phyloP scores from a whole-genome alignment of 2,329 filamentous ascomycete species.

The Hypoxylon sp. region DNA sequence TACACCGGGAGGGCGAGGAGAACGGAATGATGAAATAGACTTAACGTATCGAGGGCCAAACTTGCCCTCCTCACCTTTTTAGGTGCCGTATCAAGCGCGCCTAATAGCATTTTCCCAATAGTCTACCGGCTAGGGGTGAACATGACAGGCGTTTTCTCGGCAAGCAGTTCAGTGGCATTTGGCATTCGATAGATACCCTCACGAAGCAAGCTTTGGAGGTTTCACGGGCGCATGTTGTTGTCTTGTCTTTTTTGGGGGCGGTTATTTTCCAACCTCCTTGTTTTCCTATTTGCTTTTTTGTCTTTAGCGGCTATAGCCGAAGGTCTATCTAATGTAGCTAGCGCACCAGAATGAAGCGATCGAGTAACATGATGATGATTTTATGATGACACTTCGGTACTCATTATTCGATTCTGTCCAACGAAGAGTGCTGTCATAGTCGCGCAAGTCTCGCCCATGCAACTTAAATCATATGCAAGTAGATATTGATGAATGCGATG shows the following conservation, averaged over 20 bases:
- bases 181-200: slow-evolving; percentile 52
- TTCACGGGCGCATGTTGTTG: slow-evolving; percentile 38
- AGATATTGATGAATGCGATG: slow-evolving; percentile 19
- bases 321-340: slow-evolving; percentile 36
- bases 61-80: slow-evolving; percentile 5
- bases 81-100: slow-evolving; percentile 11
- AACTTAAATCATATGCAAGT: slow-evolving; percentile 27
- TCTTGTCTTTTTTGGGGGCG: slow-evolving; percentile 18
- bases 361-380: slow-evolving; percentile 32
- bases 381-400: slow-evolving; percentile 14
- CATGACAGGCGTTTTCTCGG: slow-evolving; percentile 31
- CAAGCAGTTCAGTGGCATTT: slow-evolving; percentile 39
- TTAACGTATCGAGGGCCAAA: slow-evolving; percentile 13
- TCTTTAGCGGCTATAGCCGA: slow-evolving; percentile 16
- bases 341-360: slow-evolving; percentile 42
- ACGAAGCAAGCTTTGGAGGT: slow-evolving; percentile 50
- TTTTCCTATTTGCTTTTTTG: slow-evolving; percentile 18
- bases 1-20: slow-evolving; percentile 11
- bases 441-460: slow-evolving; percentile 25
- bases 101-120: slow-evolving; percentile 26
- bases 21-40: slow-evolving; percentile 13
- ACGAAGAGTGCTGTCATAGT: slow-evolving; percentile 16
- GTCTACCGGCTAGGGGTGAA: slow-evolving; percentile 2
- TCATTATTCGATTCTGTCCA: background rate
- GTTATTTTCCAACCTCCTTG: slow-evolving; percentile 13